phyloP scores from a whole-genome alignment of 2,329 filamentous ascomycete species.

The Penicillium sp. region DNA sequence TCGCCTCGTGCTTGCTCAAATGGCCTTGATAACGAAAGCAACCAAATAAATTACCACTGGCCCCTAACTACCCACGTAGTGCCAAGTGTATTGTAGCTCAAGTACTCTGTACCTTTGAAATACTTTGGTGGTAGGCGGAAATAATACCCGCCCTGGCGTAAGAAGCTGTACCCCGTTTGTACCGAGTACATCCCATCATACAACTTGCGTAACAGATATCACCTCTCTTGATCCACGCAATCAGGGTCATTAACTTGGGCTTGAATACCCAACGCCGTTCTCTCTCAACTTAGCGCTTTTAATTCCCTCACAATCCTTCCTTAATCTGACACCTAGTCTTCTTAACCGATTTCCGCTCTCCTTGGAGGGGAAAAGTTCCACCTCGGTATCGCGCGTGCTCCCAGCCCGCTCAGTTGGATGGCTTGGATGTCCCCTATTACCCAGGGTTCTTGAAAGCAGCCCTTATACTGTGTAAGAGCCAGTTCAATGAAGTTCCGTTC shows the following conservation, averaged over 20 bases:
- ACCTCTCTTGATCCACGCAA: conserved; percentile 23
- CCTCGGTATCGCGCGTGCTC: conserved; percentile 32
- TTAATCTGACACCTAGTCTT: neutral
- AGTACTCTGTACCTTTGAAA: neutral
- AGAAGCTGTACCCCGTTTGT: conserved; percentile 12
- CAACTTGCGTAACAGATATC: conserved; percentile 23
- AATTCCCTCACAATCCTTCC: conserved; percentile 1
- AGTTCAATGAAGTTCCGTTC: neutral
- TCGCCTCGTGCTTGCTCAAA: neutral
- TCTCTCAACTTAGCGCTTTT: conserved; percentile 11
- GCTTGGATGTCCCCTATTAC: conserved; percentile 19
- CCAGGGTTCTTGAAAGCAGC: conserved; percentile 25
- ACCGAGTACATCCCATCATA: conserved; percentile 12
- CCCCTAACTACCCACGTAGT: conserved; percentile 1
- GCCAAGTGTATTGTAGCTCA: neutral
- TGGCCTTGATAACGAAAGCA: neutral
- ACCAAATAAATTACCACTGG: neutral
- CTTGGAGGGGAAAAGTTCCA: conserved; percentile 20
- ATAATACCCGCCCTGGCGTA: conserved; percentile 1
- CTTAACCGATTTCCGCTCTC: conserved; percentile 12
- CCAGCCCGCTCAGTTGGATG: conserved; percentile 30
- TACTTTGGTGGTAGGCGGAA: conserved; percentile 8
- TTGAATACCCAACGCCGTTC: conserved; percentile 24
- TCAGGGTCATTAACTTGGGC: conserved; percentile 24
- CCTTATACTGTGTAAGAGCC: conserved; percentile 8